Conservation (phyloP, 2,329 filamentous ascomycete species). For the Diaporthe aspalathi region DNA sequence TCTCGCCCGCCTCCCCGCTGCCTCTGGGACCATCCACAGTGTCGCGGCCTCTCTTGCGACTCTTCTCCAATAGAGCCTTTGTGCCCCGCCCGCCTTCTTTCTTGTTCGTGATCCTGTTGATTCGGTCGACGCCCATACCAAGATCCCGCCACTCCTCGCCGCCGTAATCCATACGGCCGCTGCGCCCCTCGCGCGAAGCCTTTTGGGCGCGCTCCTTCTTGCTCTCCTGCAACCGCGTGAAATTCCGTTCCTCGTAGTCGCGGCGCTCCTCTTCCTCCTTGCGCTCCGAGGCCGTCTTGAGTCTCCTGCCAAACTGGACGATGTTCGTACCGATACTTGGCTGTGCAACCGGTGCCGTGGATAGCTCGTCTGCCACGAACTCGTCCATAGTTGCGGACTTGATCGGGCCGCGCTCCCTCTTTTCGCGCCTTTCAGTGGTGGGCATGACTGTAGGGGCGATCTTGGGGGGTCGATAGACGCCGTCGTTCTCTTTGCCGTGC, state of each 20-base stretch:
- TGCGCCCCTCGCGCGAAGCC: slow-evolving; percentile 61
- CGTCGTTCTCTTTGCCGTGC: slow-evolving; percentile 62
- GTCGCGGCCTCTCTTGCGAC: slow-evolving; percentile 82
- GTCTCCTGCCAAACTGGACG: slow-evolving; percentile 78
- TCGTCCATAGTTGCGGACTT: slow-evolving; percentile 92
- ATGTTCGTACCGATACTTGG: slow-evolving; percentile 95
- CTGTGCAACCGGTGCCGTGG: slow-evolving; percentile 81
- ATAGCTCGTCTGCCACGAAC: slow-evolving; percentile 88
- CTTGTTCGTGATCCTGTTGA: slow-evolving; percentile 82
- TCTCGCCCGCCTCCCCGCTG: slow-evolving; percentile 76
- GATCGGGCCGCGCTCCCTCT: slow-evolving; percentile 69
- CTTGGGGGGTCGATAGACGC: slow-evolving; percentile 88
- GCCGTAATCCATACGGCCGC: slow-evolving; percentile 76
- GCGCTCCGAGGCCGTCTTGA: slow-evolving; percentile 81
- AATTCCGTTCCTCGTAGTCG: slow-evolving; percentile 93
- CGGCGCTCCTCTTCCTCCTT: slow-evolving; percentile 81
- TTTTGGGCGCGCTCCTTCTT: slow-evolving; percentile 86
- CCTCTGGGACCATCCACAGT: slow-evolving; percentile 75
- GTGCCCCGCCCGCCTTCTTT: slow-evolving; percentile 69
- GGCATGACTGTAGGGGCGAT: slow-evolving; percentile 91
- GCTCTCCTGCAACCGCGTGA: slow-evolving; percentile 84
- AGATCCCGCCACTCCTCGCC: slow-evolving; percentile 94
- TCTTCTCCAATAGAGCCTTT: slow-evolving; percentile 79
- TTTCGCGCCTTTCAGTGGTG: slow-evolving; percentile 71
- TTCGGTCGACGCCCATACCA: slow-evolving; percentile 86